Evolutionary conservation across 1,139 yeast genomes (phyloP).

Genomic region (Yarrowia galli): DNA sequence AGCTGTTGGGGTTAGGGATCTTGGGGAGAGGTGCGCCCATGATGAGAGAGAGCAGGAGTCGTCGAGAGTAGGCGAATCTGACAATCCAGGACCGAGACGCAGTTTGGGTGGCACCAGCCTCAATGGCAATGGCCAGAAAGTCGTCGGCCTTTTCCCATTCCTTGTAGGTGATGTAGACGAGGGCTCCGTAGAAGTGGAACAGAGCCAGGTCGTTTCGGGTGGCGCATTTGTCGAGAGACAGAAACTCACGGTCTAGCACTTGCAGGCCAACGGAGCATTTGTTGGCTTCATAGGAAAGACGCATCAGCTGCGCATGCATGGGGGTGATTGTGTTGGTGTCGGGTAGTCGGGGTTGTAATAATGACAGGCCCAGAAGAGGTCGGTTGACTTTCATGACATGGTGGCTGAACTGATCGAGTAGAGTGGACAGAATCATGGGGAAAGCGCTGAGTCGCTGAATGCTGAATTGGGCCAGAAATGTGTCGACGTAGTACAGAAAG

Average conservation of each 20-base stretch:
- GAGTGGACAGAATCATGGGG: conserved; percentile 2
- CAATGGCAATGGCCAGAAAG: conserved; percentile 44
- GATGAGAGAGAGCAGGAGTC: conserved; percentile 9
- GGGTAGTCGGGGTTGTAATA: conserved; percentile 3
- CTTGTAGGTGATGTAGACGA: conserved; percentile 42
- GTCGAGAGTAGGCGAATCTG: not conserved
- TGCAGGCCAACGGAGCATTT: conserved; percentile 21
- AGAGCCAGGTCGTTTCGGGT: conserved; percentile 39
- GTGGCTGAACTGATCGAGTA: conserved; percentile 6
- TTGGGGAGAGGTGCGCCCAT: conserved; percentile 12
- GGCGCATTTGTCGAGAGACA: conserved; percentile 20
- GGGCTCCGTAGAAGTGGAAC: conserved; percentile 46
- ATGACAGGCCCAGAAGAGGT: conserved; percentile 22
- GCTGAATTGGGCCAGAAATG: conserved; percentile 6
- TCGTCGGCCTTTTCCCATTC: conserved; percentile 45
- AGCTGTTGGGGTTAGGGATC: conserved; percentile 11
- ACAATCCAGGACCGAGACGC: conserved; percentile 3
- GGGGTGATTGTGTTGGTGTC: conserved; percentile 32
- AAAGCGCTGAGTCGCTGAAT: not conserved
- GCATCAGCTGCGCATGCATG: conserved; percentile 35
- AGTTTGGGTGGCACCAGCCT: not conserved
- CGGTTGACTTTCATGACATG: conserved; percentile 15
- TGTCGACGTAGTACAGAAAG: conserved; percentile 20
- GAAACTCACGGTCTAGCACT: conserved; percentile 17
- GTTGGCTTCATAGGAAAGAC: conserved; percentile 16